A percentile compares a stretch with the other conserved stretches of the same genome.
phyloP scores from a whole-genome alignment of 2,329 filamentous ascomycete genomes.

The Aspergillus awamori region DNA sequence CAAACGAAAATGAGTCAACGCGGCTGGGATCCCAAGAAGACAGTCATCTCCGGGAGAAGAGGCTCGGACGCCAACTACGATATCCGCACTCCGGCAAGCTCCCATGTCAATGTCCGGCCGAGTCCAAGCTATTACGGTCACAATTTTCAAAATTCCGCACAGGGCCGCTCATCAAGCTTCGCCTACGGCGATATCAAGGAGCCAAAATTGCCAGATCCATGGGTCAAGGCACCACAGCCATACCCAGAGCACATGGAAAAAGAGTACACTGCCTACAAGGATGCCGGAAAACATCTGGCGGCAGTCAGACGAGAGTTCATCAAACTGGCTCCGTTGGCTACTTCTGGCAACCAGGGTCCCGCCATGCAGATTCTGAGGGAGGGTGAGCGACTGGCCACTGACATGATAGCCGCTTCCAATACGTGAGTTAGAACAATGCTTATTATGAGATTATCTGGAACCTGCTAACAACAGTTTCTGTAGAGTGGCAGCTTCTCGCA shows the following conservation, averaged over 20 bases:
- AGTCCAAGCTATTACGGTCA: slow-evolving; percentile 8
- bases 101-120: background rate
- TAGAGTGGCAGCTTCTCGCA: background rate
- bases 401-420: background rate
- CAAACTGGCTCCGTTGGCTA: no score
- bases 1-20: background rate
- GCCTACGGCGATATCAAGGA: slow-evolving; percentile 1
- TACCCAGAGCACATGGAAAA: background rate
- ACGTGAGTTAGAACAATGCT: background rate
- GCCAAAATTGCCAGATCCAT: background rate
- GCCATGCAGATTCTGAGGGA: background rate
- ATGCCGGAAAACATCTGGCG: no score
- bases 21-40: background rate
- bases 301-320: no score
- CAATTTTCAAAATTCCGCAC: background rate
- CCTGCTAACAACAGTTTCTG: background rate
- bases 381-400: background rate
- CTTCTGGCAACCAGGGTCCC: background rate
- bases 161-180: background rate
- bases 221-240: background rate
- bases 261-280: background rate
- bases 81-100: background rate
- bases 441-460: background rate
- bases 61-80: background rate
- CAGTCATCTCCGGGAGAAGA: background rate